Evolutionary conservation across 805 yeast genomes (phyloP).

Genomic region (Lachancea dasiensis): DNA sequence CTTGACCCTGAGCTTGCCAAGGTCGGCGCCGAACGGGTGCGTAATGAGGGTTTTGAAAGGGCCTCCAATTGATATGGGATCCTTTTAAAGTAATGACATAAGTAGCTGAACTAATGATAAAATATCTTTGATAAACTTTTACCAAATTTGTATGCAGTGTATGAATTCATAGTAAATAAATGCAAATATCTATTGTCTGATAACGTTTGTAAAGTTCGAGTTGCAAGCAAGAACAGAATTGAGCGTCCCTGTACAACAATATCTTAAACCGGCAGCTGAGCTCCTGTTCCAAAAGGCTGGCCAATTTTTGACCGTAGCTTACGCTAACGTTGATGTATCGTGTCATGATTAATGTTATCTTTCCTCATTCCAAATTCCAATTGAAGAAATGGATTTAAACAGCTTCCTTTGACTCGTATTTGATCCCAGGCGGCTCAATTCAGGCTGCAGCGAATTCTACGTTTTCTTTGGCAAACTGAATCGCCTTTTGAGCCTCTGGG

Average conservation of each 20-base stretch:
- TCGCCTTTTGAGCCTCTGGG: slow-evolving; percentile 61
- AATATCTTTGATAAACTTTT: too few species aligned
- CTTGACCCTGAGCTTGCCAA: slow-evolving; percentile 77
- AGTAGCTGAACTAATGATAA: too few species aligned
- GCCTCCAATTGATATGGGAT: background rate
- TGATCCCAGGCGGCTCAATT: background rate
- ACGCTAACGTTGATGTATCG: slow-evolving; percentile 1
- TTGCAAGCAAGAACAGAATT: too few species aligned
- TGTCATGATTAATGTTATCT: slow-evolving; percentile 1
- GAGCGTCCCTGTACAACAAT: too few species aligned
- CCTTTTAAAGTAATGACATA: too few species aligned
- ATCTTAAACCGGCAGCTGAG: too few species aligned
- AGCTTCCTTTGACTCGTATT: background rate
- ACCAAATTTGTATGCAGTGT: too few species aligned
- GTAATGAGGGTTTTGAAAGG: slow-evolving; percentile 57
- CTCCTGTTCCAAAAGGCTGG: background rate
- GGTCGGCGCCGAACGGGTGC: slow-evolving; percentile 73
- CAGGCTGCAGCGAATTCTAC: slow-evolving; percentile 47
- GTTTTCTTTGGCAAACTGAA: slow-evolving; percentile 69
- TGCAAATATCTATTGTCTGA: too few species aligned
- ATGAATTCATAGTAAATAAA: too few species aligned
- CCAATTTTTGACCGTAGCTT: background rate
- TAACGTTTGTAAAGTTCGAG: too few species aligned
- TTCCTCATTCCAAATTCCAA: background rate
- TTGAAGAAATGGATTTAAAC: too few species aligned